Evolutionary conservation across 208 protist species (phyloP), one percentile per base, ranked within the genome.

Genomic region (Leishmania gerbilli): DNA sequence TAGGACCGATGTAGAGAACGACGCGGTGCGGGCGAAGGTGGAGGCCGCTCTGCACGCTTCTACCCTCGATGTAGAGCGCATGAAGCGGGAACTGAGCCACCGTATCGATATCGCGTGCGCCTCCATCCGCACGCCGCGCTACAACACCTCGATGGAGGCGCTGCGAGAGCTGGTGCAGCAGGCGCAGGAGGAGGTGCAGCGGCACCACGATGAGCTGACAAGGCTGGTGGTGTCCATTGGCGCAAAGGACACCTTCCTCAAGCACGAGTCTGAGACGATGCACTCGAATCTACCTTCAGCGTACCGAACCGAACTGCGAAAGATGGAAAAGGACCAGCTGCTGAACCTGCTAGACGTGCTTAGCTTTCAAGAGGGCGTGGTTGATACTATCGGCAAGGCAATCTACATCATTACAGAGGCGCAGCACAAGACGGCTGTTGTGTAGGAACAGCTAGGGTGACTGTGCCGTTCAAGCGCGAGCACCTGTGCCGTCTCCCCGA

Each of bases 341-440:
- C 81, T 97, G 31, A 97, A 96, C 76, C 51, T 97, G 19, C 76
- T 97, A 8, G 94, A 97, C 75, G 91, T 97, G 64, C 85, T 97
- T 0, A 94, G 90, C 71, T 97, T 95, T 56, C 88, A 96, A 71
- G 91, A 95, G 21, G 85, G 88, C 3, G 92, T 95, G 49, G 88
- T 96, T 45, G 90, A 95, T 51, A 94, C 89, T 5, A 88, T 95
- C 1, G 94, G 94, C 67, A 93, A 94, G 84, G 90, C 92, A 1
- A 87, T 97, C n/a, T 95, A 92, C 75, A 88, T 94, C 19, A 80
- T 94, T 34, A 83, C 89, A 13, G 88, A 92, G 58, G 64, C 79
- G 9, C 84, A 91, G 31, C 82, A 94, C 80, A 85, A 83, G 67
- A 93, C 88, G 9, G 88, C 84, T 74, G 92, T 95, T 42, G 87